Percentiles rank a stretch among this genome's conserved stretches.
Evolutionary conservation across 164 flowering plant genomes (phyloP).

Genomic region (Magnolia officinalis): DNA sequence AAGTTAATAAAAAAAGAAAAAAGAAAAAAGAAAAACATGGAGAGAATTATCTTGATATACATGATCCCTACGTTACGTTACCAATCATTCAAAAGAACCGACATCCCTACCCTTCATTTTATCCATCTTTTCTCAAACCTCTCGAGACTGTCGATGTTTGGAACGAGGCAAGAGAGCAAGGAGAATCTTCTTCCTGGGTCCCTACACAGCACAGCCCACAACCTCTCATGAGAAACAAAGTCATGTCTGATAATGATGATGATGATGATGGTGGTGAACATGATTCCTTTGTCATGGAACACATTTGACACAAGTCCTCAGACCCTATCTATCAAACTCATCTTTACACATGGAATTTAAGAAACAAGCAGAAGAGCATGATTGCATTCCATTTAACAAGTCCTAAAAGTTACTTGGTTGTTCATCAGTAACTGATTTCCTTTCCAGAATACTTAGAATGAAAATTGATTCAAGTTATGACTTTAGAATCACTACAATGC

Average conservation of each 20-base stretch:
- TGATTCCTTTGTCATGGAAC: not conserved
- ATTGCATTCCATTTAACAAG: too few species aligned
- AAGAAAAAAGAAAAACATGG: not conserved
- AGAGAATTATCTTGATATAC: conserved; percentile 1
- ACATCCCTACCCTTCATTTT: not conserved
- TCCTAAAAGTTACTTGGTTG: too few species aligned
- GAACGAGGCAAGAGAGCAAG: conserved; percentile 13
- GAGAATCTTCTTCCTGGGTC: conserved; percentile 18
- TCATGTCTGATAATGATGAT: not conserved
- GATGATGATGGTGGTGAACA: not conserved
- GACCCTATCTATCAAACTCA: not conserved
- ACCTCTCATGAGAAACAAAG: conserved; percentile 2
- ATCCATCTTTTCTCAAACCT: not conserved
- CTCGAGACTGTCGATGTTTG: conserved; percentile 6
- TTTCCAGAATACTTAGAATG: too few species aligned
- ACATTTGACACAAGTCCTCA: not conserved
- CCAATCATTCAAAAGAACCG: not conserved
- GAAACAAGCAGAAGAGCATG: too few species aligned
- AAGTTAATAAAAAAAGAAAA: not conserved
- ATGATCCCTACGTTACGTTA: not conserved
- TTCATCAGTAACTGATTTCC: too few species aligned
- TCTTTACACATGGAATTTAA: not conserved
- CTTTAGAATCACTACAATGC: too few species aligned
- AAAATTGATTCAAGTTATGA: too few species aligned
- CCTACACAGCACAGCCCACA: conserved; percentile 4